phyloP scores from a whole-genome alignment of 2,329 filamentous ascomycete species.

The Dactylellina sp. region DNA sequence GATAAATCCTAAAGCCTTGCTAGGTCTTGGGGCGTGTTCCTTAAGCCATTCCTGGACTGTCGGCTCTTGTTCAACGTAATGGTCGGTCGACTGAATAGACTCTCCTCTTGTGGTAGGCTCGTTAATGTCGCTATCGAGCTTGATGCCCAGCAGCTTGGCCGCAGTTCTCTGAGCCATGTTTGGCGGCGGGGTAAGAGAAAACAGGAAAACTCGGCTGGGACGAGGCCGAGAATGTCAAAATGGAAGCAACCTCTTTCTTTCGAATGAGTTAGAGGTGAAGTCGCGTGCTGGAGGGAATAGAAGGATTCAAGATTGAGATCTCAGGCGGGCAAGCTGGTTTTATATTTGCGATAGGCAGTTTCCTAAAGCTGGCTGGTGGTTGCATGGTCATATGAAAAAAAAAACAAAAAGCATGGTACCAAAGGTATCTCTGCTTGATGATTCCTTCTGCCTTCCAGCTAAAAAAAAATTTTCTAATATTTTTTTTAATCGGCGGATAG shows the following conservation, averaged over 20 bases:
- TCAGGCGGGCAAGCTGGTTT: conserved; percentile 22
- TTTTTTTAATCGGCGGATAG: background rate
- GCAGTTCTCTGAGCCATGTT: conserved; percentile 46
- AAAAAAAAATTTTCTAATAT: background rate
- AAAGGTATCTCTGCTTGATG: conserved; percentile 19
- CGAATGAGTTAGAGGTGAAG: conserved; percentile 1
- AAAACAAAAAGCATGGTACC: background rate
- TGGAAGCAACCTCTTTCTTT: conserved; percentile 6
- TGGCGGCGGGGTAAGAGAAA: background rate
- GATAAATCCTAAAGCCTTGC: conserved; percentile 72
- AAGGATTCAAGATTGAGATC: conserved; percentile 11
- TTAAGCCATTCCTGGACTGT: conserved; percentile 78
- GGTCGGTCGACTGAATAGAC: conserved; percentile 69
- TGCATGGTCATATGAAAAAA: background rate
- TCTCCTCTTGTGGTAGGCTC: conserved; percentile 46
- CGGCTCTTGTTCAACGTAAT: conserved; percentile 85
- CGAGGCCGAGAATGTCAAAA: conserved; percentile 6
- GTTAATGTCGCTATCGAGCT: conserved; percentile 49
- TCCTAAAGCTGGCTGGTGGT: conserved; percentile 12
- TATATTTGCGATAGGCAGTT: conserved; percentile 24
- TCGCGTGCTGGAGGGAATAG: conserved; percentile 36
- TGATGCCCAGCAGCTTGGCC: conserved; percentile 55
- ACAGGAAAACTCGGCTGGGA: conserved; percentile 5
- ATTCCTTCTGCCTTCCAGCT: conserved; percentile 2
- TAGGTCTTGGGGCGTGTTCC: conserved; percentile 72